These are phyloP conservation scores for Mucor mucedo DNA, from an alignment of 371 early-diverging fungal species.

Conservation along the genomic window DNA sequence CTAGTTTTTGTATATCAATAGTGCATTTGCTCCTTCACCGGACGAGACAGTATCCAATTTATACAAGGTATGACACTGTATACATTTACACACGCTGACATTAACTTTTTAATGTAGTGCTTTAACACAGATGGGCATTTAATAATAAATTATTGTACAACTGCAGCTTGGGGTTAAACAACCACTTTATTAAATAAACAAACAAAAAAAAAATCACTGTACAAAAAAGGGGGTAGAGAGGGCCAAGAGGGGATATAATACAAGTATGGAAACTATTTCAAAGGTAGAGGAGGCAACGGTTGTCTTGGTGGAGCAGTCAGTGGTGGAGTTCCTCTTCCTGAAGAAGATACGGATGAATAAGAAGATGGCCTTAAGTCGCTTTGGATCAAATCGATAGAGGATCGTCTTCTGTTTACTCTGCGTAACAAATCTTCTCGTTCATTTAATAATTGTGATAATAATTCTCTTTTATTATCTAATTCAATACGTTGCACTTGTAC, in stretches of 20 bases:
- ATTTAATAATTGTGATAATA: conserved; percentile 40
- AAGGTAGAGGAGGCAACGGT: conserved; percentile 32
- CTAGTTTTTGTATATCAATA: conserved; percentile 90
- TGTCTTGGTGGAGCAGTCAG: conserved; percentile 34
- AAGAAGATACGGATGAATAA: conserved; percentile 16
- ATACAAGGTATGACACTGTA: conserved; percentile 61
- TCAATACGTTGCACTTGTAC: conserved; percentile 43
- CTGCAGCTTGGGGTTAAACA: conserved; percentile 88
- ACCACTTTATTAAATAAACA: conserved; percentile 3
- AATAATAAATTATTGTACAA: conserved; percentile 88
- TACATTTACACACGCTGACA: not conserved
- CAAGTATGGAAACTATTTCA: not conserved
- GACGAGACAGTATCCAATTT: conserved; percentile 87
- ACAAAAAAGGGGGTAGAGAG: not conserved
- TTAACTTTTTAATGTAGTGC: conserved; percentile 52
- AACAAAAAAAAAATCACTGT: conserved; percentile 3
- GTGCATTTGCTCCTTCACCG: conserved; percentile 93
- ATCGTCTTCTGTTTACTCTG: conserved; percentile 24
- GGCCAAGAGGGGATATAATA: not conserved
- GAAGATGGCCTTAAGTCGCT: conserved; percentile 22
- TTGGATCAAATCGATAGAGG: conserved; percentile 44
- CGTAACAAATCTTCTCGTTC: conserved; percentile 40
- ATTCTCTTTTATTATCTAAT: conserved; percentile 44
- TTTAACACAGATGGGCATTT: conserved; percentile 83
- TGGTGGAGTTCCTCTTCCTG: conserved; percentile 24